Conservation (phyloP, 371 early-diverging fungal genomes). For the Apophysomyces trapeziformis region DNA sequence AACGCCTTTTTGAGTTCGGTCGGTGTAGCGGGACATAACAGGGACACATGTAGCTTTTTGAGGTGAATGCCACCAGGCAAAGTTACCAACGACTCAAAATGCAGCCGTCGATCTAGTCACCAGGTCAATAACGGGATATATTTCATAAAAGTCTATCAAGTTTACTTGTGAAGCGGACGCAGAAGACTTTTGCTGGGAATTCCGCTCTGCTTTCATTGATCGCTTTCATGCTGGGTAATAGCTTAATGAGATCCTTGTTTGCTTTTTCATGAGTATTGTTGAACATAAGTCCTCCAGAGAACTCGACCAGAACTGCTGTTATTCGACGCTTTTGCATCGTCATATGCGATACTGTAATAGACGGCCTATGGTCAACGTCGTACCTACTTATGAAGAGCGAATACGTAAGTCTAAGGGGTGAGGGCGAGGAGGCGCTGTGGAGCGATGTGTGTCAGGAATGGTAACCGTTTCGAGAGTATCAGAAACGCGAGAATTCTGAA, state of each 20-base stretch:
- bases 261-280: not conserved
- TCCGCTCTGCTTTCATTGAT: not conserved
- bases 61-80: not conserved
- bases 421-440: too few relatives aligned
- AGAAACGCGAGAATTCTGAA: too few relatives aligned
- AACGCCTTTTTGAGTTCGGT: not conserved
- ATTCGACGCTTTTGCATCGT: not conserved
- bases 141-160: not conserved
- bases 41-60: not conserved
- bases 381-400: too few relatives aligned
- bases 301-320: not conserved
- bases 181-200: slow-evolving; percentile 1
- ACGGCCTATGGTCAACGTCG: too few relatives aligned
- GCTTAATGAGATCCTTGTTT: not conserved
- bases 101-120: not conserved
- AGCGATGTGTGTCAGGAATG: too few relatives aligned
- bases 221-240: not conserved
- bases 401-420: too few relatives aligned
- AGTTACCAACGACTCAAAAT: too few relatives aligned
- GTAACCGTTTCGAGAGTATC: too few relatives aligned
- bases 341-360: too few relatives aligned
- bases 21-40: not conserved
- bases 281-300: not conserved
- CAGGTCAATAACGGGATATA: not conserved
- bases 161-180: not conserved